Evolutionary conservation across 129 eudicot species (phyloP).

Genomic region (Escallonia herrerae): DNA sequence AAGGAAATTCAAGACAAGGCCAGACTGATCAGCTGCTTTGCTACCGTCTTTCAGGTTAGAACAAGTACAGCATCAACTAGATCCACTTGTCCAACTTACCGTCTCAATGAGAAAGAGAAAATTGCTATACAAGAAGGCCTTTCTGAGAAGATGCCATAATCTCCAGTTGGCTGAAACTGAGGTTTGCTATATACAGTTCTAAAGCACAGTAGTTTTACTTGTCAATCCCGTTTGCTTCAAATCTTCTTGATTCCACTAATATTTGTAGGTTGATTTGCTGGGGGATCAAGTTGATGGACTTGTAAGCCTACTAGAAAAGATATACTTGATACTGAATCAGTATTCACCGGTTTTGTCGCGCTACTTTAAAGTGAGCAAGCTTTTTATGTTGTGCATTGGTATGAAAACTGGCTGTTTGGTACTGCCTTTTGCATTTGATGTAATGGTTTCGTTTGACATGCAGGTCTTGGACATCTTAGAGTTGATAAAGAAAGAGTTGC

Average conservation of each 20-base stretch:
- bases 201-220: neutral
- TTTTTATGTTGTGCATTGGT: neutral
- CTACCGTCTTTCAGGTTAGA: constrained; percentile 29
- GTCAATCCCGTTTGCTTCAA: no score
- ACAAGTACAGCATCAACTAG: constrained; percentile 19
- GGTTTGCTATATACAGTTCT: constrained; percentile 20
- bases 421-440: neutral
- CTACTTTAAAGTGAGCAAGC: constrained; percentile 31
- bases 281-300: constrained; percentile 82
- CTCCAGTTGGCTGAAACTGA: constrained; percentile 65
- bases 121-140: constrained; percentile 53
- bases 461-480: constrained; percentile 54
- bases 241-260: neutral
- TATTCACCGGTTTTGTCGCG: constrained; percentile 39
- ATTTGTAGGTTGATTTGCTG: constrained; percentile 57
- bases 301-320: constrained; percentile 40
- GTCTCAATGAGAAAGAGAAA: constrained; percentile 23
- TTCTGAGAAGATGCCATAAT: constrained; percentile 49
- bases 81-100: constrained; percentile 6
- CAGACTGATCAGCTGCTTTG: neutral
- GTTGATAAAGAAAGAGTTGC: constrained; percentile 33
- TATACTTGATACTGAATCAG: constrained; percentile 40
- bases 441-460: neutral
- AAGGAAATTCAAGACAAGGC: no score
- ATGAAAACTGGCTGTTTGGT: neutral